Percentiles rank a stretch among this genome's conserved stretches.
Conservation (phyloP, 192 early-diverging fungal species). For the Backusella westeae region DNA sequence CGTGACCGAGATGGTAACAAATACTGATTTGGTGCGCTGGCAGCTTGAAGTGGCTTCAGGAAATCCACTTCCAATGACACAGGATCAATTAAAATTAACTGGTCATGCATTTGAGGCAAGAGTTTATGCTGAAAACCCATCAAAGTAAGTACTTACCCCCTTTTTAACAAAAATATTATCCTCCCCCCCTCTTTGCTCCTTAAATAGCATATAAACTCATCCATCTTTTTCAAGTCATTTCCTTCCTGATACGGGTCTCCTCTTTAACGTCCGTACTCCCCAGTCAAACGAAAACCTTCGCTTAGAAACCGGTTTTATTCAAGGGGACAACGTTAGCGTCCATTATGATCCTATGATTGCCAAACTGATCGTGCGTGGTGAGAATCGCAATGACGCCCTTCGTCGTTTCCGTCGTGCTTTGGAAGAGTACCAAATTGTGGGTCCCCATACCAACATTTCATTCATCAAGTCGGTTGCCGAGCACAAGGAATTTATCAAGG, state of each 20-base stretch:
- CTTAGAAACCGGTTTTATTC: slow-evolving; percentile 89
- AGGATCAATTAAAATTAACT: slow-evolving; percentile 66
- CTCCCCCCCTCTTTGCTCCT: neutral
- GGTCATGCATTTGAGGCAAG: slow-evolving; percentile 97
- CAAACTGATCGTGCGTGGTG: slow-evolving; percentile 86
- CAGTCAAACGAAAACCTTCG: slow-evolving; percentile 61
- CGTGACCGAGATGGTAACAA: slow-evolving; percentile 94
- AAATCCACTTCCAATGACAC: slow-evolving; percentile 73
- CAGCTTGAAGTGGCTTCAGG: slow-evolving; percentile 94
- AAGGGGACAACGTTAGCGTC: slow-evolving; percentile 90
- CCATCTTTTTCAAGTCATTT: slow-evolving; percentile 54
- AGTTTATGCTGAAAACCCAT: slow-evolving; percentile 96
- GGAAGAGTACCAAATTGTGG: slow-evolving; percentile 86
- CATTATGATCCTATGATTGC: slow-evolving; percentile 97
- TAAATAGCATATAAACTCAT: neutral
- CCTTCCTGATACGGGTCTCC: slow-evolving; percentile 89
- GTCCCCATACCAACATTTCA: slow-evolving; percentile 89
- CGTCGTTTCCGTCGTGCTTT: slow-evolving; percentile 78
- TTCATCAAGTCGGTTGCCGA: slow-evolving; percentile 79
- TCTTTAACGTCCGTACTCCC: slow-evolving; percentile 77
- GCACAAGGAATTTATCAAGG: slow-evolving; percentile 82
- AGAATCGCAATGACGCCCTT: slow-evolving; percentile 81
- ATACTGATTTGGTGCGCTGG: slow-evolving; percentile 93
- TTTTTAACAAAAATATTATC: neutral
- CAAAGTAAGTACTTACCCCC: slow-evolving; percentile 42